Conservation (phyloP, 306 rosid genomes). For the Prinsepia uniflora region DNA sequence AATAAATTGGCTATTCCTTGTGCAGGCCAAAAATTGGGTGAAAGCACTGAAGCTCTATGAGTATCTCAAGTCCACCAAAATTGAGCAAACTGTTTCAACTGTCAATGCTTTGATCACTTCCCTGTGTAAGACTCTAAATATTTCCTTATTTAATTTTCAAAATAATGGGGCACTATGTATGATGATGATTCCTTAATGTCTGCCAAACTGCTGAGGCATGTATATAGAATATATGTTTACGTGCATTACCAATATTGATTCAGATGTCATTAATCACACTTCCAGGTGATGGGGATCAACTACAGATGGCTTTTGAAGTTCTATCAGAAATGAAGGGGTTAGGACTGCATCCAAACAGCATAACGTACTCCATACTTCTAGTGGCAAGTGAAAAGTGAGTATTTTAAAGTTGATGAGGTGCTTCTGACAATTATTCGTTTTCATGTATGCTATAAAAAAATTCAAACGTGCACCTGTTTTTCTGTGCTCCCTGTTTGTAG, state of each 20-base stretch:
- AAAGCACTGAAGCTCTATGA: slow-evolving; percentile 76
- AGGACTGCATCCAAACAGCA: slow-evolving; percentile 71
- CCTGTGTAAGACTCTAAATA: slow-evolving; percentile 57
- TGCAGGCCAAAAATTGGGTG: slow-evolving; percentile 86
- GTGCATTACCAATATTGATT: slow-evolving; percentile 5
- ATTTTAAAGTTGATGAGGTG: slow-evolving; percentile 7
- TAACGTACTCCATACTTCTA: slow-evolving; percentile 81
- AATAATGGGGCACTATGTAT: neutral
- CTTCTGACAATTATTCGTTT: slow-evolving; percentile 1
- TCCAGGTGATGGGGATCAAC: slow-evolving; percentile 87
- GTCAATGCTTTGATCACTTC: slow-evolving; percentile 92
- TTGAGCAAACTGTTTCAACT: slow-evolving; percentile 66
- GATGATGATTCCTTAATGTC: neutral
- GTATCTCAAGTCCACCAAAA: slow-evolving; percentile 61
- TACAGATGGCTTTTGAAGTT: slow-evolving; percentile 78
- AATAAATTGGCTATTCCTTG: slow-evolving; percentile 30
- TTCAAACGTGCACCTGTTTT: slow-evolving; percentile 20
- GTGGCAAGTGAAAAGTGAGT: slow-evolving; percentile 84
- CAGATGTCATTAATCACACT: slow-evolving; percentile 24
- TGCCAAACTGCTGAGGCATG: neutral
- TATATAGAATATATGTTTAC: neutral
- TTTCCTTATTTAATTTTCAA: slow-evolving; percentile 6
- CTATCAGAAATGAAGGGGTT: slow-evolving; percentile 72
- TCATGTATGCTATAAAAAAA: neutral
- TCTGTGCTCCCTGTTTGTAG: slow-evolving; percentile 38